Evolutionary conservation across 257 asterid genomes (phyloP).

Genomic region (Handroanthus guayacan): DNA sequence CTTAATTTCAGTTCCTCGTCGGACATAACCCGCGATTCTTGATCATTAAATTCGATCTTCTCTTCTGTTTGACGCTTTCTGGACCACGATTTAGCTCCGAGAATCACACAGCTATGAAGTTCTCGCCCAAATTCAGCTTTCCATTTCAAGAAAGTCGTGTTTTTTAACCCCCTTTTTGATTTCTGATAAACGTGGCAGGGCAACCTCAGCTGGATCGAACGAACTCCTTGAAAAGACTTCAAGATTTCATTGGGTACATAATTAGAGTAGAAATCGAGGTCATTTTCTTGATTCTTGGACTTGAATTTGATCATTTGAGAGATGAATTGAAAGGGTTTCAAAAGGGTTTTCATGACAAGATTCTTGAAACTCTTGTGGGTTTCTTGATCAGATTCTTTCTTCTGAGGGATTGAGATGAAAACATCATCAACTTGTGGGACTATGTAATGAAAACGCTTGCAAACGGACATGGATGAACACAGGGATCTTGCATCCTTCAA

Average conservation of each 20-base stretch:
- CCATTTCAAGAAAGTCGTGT: slow-evolving; percentile 60
- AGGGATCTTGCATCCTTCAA: slow-evolving; percentile 68
- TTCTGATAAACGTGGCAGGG: slow-evolving; percentile 45
- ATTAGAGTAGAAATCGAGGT: slow-evolving; percentile 41
- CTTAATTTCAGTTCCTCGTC: slow-evolving; percentile 66
- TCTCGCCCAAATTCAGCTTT: slow-evolving; percentile 75
- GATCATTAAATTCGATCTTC: background rate
- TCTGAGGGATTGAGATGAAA: slow-evolving; percentile 50
- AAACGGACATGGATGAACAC: slow-evolving; percentile 55
- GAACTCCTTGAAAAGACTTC: slow-evolving; percentile 52
- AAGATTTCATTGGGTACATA: slow-evolving; percentile 46
- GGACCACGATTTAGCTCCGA: slow-evolving; percentile 59
- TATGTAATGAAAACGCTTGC: slow-evolving; percentile 60
- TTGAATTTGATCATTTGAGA: slow-evolving; percentile 44
- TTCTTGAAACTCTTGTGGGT: slow-evolving; percentile 34
- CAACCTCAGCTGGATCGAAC: slow-evolving; percentile 49
- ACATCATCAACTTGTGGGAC: slow-evolving; percentile 52
- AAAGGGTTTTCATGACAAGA: slow-evolving; percentile 36
- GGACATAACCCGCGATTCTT: slow-evolving; percentile 38
- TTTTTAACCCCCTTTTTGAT: background rate
- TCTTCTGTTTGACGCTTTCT: slow-evolving; percentile 7
- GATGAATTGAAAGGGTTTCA: slow-evolving; percentile 50
- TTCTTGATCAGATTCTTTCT: slow-evolving; percentile 34
- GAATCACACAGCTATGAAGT: slow-evolving; percentile 62
- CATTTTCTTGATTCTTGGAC: slow-evolving; percentile 44